A percentile compares a stretch with the other conserved stretches of the same genome.
phyloP scores from a whole-genome alignment of 2,329 filamentous ascomycete species.

The Penicillium aurantiogriseum region DNA sequence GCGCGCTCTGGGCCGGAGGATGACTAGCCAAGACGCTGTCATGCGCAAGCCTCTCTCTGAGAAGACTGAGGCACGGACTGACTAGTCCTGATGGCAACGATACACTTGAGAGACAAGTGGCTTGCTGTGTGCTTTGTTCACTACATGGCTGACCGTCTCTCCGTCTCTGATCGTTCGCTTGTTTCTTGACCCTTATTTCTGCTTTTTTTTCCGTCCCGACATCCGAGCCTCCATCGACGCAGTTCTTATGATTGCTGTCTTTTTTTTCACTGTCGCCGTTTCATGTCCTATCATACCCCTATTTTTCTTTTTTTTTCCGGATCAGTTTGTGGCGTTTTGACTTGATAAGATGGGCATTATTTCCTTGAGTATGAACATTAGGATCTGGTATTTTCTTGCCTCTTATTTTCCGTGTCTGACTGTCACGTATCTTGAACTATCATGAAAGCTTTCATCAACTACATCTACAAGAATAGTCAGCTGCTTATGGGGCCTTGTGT shows the following conservation, averaged over 20 bases:
- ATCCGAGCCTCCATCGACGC: not conserved
- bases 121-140: not conserved
- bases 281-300: constrained; percentile 25
- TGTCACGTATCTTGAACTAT: not conserved
- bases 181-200: constrained; percentile 4
- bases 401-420: constrained; percentile 6
- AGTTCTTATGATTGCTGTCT: constrained; percentile 12
- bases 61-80: constrained; percentile 33
- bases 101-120: not conserved
- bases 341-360: constrained; percentile 8
- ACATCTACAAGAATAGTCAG: not conserved
- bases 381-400: not conserved
- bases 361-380: not conserved
- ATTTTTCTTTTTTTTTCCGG: constrained; percentile 1
- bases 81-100: constrained; percentile 9
- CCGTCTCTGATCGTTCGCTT: constrained; percentile 9
- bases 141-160: not conserved
- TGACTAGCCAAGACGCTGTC: constrained; percentile 80
- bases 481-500: too few relatives aligned
- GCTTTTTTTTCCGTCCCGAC: constrained; percentile 6
- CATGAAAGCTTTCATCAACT: not conserved
- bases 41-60: constrained; percentile 64
- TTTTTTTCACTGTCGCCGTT: constrained; percentile 11
- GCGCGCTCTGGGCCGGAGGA: constrained; percentile 77
- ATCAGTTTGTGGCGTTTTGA: constrained; percentile 14